Evolutionary conservation across 495 filamentous ascomycete genomes (phyloP), one percentile per base, ranked within the genome.

Genomic region (Bryoglossum gracile): DNA sequence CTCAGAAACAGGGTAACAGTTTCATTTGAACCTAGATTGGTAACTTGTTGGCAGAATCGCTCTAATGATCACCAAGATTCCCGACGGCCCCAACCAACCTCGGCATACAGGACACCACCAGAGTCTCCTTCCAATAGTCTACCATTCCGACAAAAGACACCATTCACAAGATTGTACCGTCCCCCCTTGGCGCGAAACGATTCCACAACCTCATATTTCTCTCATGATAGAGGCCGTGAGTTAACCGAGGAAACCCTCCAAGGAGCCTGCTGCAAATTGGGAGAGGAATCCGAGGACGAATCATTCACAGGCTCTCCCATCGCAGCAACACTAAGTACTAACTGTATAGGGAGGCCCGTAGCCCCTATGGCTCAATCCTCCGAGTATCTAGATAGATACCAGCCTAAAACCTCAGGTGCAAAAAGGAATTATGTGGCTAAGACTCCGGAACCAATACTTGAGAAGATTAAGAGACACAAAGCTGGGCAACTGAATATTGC

Each of bases 371-470:
- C 19, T 0, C 8, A 21, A n/a, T 54, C 49, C 3, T 54, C 34
- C 8, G 53, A 54, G 25, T 56, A 54, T 28, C 6, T 53, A 17
- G 46, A 60, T 1, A 38, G 28, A 10, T 51, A 56, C 32, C 28
- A 48, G 19, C 43, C 46, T 0, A 21, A 53, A 11, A 36, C 3
- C 30, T 4, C 40, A 13, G 50, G 16, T 8, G 2, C 44, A 21
- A 22, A 28, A 24, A 4, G 8, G 16, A 55, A 16, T 21, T 48
- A 58, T 39, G 43, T 46, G 9, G 43, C 51, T 13, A 55, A 48
- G 38, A 35, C 35, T 10, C 14, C 28, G 2, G 40, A 50, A 24
- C 52, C 52, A 6, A 46, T 54, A 21, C 16, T 56, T 21, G 53
- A 50, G 10, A 56, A 52, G 21, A 49, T 53, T 14, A 46, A 39